Evolutionary conservation across 2,329 filamentous ascomycete species (phyloP).

Genomic region (Ambrosiella cleistominuta): DNA sequence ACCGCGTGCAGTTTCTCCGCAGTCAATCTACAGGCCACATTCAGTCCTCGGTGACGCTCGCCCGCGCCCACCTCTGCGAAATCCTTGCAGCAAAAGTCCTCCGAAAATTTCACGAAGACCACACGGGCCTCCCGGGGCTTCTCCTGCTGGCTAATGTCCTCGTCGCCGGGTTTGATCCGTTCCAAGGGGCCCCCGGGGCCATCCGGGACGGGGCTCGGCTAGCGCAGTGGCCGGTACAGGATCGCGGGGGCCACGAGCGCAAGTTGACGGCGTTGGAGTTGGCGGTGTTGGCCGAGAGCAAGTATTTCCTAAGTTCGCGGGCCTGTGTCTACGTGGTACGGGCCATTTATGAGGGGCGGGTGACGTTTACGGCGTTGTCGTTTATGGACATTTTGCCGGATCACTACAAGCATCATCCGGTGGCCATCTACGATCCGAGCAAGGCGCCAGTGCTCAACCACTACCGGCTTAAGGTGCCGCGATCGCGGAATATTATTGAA

Average conservation of each 20-base stretch:
- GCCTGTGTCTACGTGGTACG: slow-evolving; percentile 54
- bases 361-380: slow-evolving; percentile 52
- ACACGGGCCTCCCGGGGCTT: slow-evolving; percentile 43
- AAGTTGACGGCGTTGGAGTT: slow-evolving; percentile 54
- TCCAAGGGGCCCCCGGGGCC: slow-evolving; percentile 10
- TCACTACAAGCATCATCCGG: slow-evolving; percentile 53
- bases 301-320: slow-evolving; percentile 45
- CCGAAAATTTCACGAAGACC: slow-evolving; percentile 50
- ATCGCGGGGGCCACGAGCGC: slow-evolving; percentile 26
- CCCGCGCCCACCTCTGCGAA: slow-evolving; percentile 51
- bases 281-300: slow-evolving; percentile 54
- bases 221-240: slow-evolving; percentile 22
- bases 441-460: slow-evolving; percentile 51
- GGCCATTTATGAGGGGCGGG: slow-evolving; percentile 48
- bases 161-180: slow-evolving; percentile 12
- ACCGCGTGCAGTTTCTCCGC: slow-evolving; percentile 50
- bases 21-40: slow-evolving; percentile 43
- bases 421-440: slow-evolving; percentile 51
- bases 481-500: slow-evolving; percentile 49
- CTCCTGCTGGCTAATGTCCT: slow-evolving; percentile 45
- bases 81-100: slow-evolving; percentile 49
- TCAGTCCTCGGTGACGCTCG: slow-evolving; percentile 52
- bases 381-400: slow-evolving; percentile 60
- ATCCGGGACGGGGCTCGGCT: slow-evolving; percentile 32
- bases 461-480: slow-evolving; percentile 52